Evolutionary conservation across 768 basidiomycete species (phyloP), one percentile per base, ranked within the genome.

Genomic region (Tulasnella sp.): DNA sequence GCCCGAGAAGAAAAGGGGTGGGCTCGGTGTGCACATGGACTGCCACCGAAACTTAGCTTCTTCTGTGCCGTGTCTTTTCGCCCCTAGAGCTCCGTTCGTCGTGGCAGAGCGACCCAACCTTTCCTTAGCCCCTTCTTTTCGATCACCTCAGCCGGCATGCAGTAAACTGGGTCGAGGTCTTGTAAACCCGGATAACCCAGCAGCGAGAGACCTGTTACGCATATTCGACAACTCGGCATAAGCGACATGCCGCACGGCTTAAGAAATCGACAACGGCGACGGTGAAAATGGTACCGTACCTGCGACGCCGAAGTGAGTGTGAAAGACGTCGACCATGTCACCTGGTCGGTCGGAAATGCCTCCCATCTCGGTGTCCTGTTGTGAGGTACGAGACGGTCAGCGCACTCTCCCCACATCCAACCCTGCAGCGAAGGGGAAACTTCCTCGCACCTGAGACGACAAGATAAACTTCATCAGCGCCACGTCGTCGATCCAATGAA

Each of bases 301-400:
- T 81, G 96, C 95, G 2, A 98, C 87, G 1, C 98, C 98, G 82
- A 99, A 99, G 16, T 89, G 86, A 0, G 97, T 99, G 84, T 99
- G 97, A 86, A 98, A 99, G n/a, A 99, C 97, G 83, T 99, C 98
- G 1, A 92, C 92, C 90, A 96, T 93, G 85, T 99, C 92, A 0
- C 95, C 96, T 0, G 96, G 95, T 69, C 98, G 88, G 85, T 99
- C 98, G 0, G 96, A 93, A 40, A 99, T 98, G 0, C 98, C 98
- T 3, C 98, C 98, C 7, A 88, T 90, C 82, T 99, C 97, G 0
- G 89, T 87, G 84, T 99, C 98, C 93, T 99, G 87, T 42, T 44
- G 24, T 31, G 18, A n/a, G 18, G 48, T 54, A 34, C 11, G 54
- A 60, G 76, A 54, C 72, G 24, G 31, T 34, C 48, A 44, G 40